These are phyloP conservation scores for Ilyonectria mors-panacis DNA, from an alignment of 2,329 filamentous ascomycete genomes.

Conservation along the genomic window DNA sequence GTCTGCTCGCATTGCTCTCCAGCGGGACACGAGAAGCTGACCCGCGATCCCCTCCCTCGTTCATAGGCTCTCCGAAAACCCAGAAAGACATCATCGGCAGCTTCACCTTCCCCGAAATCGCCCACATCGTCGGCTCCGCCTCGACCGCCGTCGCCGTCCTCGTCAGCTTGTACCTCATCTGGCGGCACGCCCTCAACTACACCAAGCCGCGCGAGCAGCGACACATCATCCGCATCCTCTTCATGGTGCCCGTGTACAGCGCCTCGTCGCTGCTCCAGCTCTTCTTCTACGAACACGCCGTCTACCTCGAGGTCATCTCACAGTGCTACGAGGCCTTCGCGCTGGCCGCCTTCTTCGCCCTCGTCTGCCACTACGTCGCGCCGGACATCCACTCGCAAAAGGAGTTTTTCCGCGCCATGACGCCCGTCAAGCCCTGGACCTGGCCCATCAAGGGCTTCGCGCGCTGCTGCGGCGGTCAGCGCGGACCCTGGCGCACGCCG, in stretches of 20 bases:
- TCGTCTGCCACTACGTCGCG: conserved; percentile 86
- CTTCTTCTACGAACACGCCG: conserved; percentile 80
- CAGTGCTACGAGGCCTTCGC: conserved; percentile 93
- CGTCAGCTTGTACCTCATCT: conserved; percentile 70
- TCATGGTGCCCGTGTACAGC: conserved; percentile 89
- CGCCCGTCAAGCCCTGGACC: conserved; percentile 79
- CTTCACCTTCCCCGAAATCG: conserved; percentile 69
- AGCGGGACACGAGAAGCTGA: not conserved
- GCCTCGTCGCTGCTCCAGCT: conserved; percentile 81
- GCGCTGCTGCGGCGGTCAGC: conserved; percentile 78
- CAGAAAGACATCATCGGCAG: conserved; percentile 56
- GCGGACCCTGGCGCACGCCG: conserved; percentile 81
- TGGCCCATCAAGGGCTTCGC: conserved; percentile 80
- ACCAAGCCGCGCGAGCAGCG: conserved; percentile 73
- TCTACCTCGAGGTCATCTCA: conserved; percentile 86
- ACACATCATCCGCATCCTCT: conserved; percentile 87
- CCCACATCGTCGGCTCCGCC: conserved; percentile 65
- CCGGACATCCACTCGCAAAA: conserved; percentile 86
- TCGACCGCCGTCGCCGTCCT: conserved; percentile 66
- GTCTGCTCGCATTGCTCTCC: conserved; percentile 39
- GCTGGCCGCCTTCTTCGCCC: conserved; percentile 87
- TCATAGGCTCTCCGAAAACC: conserved; percentile 24
- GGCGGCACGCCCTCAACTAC: conserved; percentile 72
- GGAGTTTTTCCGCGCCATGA: conserved; percentile 80
- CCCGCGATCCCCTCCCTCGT: not conserved